These are phyloP conservation scores for Otatea glauca DNA, from an alignment of 176 grass and related monocot genomes.

Conservation along the genomic window DNA sequence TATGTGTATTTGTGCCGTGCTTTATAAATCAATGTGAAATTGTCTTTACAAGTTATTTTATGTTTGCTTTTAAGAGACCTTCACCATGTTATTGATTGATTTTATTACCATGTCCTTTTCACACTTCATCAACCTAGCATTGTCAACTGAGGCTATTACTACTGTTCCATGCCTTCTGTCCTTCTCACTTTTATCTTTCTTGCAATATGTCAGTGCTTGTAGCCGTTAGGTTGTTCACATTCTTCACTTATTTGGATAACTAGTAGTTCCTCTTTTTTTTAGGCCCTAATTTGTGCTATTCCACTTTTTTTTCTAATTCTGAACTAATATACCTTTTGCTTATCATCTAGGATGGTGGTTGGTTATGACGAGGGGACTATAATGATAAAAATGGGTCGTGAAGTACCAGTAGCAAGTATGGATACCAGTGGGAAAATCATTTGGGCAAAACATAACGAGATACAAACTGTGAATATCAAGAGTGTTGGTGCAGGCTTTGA, in stretches of 20 bases:
- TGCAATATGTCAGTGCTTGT: slow-evolving; percentile 21
- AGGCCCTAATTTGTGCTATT: neutral
- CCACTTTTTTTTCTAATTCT: slow-evolving; percentile 28
- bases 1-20: neutral
- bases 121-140: slow-evolving; percentile 2
- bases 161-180: slow-evolving; percentile 29
- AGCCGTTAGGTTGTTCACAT: slow-evolving; percentile 17
- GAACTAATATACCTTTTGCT: slow-evolving; percentile 5
- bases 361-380: slow-evolving; percentile 96
- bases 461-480: slow-evolving; percentile 99
- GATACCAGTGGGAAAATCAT: slow-evolving; percentile 94
- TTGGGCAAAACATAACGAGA: slow-evolving; percentile 99
- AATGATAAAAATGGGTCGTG: slow-evolving; percentile 99
- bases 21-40: slow-evolving; percentile 18
- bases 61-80: neutral
- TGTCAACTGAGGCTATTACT: slow-evolving; percentile 1
- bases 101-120: slow-evolving; percentile 1
- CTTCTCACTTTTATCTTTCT: slow-evolving; percentile 10
- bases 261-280: slow-evolving; percentile 24
- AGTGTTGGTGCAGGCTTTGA: slow-evolving; percentile 81
- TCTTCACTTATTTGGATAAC: slow-evolving; percentile 30
- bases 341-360: slow-evolving; percentile 81
- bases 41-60: slow-evolving; percentile 18
- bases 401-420: slow-evolving; percentile 98
- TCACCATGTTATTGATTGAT: slow-evolving; percentile 12